Percentiles rank a stretch among this genome's conserved stretches.
Evolutionary conservation across 805 yeast species (phyloP).

Genomic region (Ogataea henricii): DNA sequence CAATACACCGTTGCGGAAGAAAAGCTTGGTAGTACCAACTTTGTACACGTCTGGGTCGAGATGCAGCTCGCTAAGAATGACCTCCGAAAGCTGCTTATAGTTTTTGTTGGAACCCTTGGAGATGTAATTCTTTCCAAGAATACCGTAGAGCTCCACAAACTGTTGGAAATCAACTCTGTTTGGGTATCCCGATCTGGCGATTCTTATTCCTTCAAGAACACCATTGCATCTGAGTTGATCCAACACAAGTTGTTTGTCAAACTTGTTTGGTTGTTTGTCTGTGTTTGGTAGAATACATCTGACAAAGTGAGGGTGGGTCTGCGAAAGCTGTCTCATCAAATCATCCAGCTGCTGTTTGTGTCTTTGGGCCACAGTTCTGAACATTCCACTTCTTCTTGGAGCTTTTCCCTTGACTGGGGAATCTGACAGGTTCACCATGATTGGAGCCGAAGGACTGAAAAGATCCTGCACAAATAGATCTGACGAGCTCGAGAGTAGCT

Average conservation of each 20-base stretch:
- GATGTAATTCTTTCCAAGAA: conserved; percentile 53
- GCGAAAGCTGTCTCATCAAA: conserved; percentile 68
- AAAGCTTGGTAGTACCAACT: conserved; percentile 71
- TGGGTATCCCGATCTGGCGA: conserved; percentile 96
- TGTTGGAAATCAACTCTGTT: conserved; percentile 84
- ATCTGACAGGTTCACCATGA: conserved; percentile 28
- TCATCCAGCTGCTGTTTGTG: conserved; percentile 82
- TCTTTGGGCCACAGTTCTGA: conserved; percentile 81
- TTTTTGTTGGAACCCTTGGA: conserved; percentile 36
- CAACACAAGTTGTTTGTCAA: conserved; percentile 75
- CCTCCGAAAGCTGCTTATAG: conserved; percentile 67
- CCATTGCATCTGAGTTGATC: conserved; percentile 96
- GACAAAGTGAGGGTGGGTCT: conserved; percentile 94
- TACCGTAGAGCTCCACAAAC: conserved; percentile 71
- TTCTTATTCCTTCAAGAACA: conserved; percentile 95
- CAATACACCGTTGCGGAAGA: conserved; percentile 74
- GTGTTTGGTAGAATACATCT: conserved; percentile 93
- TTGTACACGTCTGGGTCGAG: conserved; percentile 62
- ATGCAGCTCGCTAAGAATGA: conserved; percentile 61
- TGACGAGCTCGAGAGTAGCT: conserved; percentile 57
- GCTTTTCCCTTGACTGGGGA: conserved; percentile 35
- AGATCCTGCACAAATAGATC: conserved; percentile 58
- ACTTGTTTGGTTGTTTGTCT: conserved; percentile 64
- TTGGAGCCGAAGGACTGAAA: conserved; percentile 40
- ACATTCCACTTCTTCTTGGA: conserved; percentile 38